A percentile compares a stretch with the other conserved stretches of the same genome.
Evolutionary conservation across 805 yeast species (phyloP).

Genomic region (Allodekkera sacchari): DNA sequence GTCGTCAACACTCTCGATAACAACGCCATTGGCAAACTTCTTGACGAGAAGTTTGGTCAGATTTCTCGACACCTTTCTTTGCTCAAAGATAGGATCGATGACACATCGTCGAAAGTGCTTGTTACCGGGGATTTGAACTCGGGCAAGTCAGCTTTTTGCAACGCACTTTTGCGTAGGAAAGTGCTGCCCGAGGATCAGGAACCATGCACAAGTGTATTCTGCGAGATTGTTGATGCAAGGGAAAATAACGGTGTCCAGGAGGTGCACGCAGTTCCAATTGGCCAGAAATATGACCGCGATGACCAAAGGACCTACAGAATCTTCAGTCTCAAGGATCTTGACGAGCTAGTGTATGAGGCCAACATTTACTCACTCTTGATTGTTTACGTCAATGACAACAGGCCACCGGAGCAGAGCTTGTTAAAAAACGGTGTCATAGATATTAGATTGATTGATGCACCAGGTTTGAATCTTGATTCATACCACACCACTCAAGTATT

Average conservation of each 20-base stretch:
- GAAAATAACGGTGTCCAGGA: slow-evolving; percentile 74
- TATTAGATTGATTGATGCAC: slow-evolving; percentile 90
- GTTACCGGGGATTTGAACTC: slow-evolving; percentile 97
- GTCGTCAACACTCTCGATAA: slow-evolving; percentile 55
- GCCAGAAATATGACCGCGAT: slow-evolving; percentile 37
- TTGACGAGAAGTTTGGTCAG: slow-evolving; percentile 59
- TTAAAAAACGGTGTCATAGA: slow-evolving; percentile 87
- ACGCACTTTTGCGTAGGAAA: slow-evolving; percentile 70
- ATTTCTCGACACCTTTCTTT: slow-evolving; percentile 61
- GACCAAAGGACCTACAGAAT: slow-evolving; percentile 62
- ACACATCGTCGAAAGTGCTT: slow-evolving; percentile 86
- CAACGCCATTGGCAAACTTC: slow-evolving; percentile 55
- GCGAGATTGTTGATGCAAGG: slow-evolving; percentile 83
- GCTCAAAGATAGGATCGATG: slow-evolving; percentile 77
- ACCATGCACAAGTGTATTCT: slow-evolving; percentile 94
- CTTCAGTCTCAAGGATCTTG: slow-evolving; percentile 46
- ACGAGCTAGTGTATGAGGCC: slow-evolving; percentile 62
- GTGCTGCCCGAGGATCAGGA: slow-evolving; percentile 94
- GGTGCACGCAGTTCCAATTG: slow-evolving; percentile 81
- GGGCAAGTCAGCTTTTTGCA: slow-evolving; percentile 94
- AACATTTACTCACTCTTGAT: slow-evolving; percentile 67
- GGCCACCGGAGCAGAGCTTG: slow-evolving; percentile 61
- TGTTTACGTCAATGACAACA: slow-evolving; percentile 72
- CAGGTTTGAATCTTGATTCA: slow-evolving; percentile 90
- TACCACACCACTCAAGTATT: slow-evolving; percentile 92